Conservation (phyloP, 1,139 yeast genomes). For the Geotrichum bryndzae region DNA sequence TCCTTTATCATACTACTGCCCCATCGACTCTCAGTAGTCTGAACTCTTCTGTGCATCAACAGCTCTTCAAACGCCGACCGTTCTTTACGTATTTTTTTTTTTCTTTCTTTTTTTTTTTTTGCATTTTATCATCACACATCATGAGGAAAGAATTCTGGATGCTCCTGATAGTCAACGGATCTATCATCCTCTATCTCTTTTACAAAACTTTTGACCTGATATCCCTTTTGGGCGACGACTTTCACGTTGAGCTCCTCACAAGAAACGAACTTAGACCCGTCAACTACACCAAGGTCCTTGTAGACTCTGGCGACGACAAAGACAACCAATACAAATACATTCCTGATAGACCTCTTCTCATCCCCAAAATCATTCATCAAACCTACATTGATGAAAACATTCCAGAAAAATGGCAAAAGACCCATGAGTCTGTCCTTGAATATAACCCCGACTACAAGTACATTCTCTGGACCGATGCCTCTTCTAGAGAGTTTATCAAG, state of each 20-base stretch:
- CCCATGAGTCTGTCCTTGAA: slow-evolving; percentile 70
- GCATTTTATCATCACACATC: neutral
- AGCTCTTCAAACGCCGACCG: neutral
- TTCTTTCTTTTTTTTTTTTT: neutral
- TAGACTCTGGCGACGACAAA: slow-evolving; percentile 5
- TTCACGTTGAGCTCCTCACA: slow-evolving; percentile 55
- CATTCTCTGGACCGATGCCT: slow-evolving; percentile 80
- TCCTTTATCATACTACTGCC: too few relatives aligned
- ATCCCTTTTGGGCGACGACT: slow-evolving; percentile 67
- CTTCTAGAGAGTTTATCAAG: slow-evolving; percentile 70
- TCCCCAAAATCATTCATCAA: slow-evolving; percentile 90
- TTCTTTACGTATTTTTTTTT: neutral
- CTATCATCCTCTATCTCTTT: slow-evolving; percentile 48
- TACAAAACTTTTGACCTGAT: slow-evolving; percentile 70
- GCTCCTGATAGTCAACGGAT: slow-evolving; percentile 29
- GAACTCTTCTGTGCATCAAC: too few relatives aligned
- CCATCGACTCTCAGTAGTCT: too few relatives aligned
- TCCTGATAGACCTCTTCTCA: slow-evolving; percentile 36
- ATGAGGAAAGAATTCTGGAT: slow-evolving; percentile 30
- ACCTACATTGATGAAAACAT: slow-evolving; percentile 74
- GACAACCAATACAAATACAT: neutral
- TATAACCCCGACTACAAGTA: slow-evolving; percentile 84
- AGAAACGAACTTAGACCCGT: slow-evolving; percentile 47
- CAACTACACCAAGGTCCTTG: slow-evolving; percentile 19
- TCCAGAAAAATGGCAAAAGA: slow-evolving; percentile 75